Base-by-base conservation (phyloP, 1,139 yeast species). In the Hansenula lynferdii region DNA sequence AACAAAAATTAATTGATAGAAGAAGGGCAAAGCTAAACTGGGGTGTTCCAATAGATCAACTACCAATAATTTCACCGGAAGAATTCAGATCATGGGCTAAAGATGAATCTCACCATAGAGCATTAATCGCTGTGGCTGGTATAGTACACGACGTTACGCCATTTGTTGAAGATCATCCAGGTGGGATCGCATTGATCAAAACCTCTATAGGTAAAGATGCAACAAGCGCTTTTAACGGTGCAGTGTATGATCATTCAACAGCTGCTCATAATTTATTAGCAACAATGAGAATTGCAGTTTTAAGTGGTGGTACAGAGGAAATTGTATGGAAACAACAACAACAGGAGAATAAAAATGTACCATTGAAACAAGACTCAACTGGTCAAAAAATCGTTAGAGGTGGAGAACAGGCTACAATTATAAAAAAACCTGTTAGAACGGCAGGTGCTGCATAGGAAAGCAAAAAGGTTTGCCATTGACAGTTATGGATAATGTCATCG, bases 281-380 rank as follows among this genome's bases (percentile, higher is more conserved):
- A 1, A 82, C 89, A 0, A 81, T 82, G 90, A 64, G 90, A 50
- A 75, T 82, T 17, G 89, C 85, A 0, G 78, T 77, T 16, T 60
- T 80, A 32, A 85, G 89, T 48, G 85, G 86, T n/a, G 86, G 89
- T 5, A 75, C 85, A 50, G 90, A 85, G 49, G 85, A 80, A 44
- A 85, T 85, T 50, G 86, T 85, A 16, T 89, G 96, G 97, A 73
- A 72, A 45, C 65, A 63, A 53, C 79, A 78, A 39, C 71, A 76
- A 55, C 58, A 64, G 38, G 82, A 77, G 53, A 75, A 76, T 54
- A 73, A 72, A 54, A 72, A 70, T 30, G 75, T 74, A 30, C 75
- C 76, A 10, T 57, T 74, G 34, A 73, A 72, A 38, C 69, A 65
- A 42, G 78, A 73, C 45, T 54, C 64, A 16, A 70, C 69, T 36